Base-by-base conservation (phyloP, 257 asterid genomes). In the Capsicum chinense region DNA sequence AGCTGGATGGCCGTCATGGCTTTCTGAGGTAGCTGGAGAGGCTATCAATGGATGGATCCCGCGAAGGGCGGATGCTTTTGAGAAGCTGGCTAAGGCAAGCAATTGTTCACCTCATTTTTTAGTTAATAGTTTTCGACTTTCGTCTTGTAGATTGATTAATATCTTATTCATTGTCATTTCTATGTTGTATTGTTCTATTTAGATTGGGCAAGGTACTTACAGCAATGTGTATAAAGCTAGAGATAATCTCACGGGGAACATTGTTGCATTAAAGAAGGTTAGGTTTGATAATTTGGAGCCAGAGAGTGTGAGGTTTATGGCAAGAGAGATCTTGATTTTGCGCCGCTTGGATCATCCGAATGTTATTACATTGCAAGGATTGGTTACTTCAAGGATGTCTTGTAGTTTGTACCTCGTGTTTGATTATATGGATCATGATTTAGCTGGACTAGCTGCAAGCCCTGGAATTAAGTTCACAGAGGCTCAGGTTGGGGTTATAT, bases 1-100 rank as follows among this genome's bases (percentile, higher is more conserved):
- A 52, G 98, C 98, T 12, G 98, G 98, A 59, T 94, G 98, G 98
- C 98, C 98, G 4, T 84, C 95, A 3, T 94, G 97, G 98, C 97
- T 94, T 62, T 91, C 95, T 9, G 95, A 92, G 5, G 98, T 93
- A 63, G 98, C 97, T 8, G 98, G 97, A 3, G 97, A 93, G 91
- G 97, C 98, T 1, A 92, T 94, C 87, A 92, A 91, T 59, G 98
- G 98, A 15, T 94, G 93, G 98, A 92, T 88, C 7, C 98, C 98
- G 37, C 94, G 97, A 7, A 91, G 97, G 57, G 98, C 98, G 7
- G 98, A 94, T 89, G 87, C 95, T 26, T 94, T 91, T 74, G 98
- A 93, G 85, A 94, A 94, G 87, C 89, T 94, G 47, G 95, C 92
- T 71, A 94, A 94, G 98, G 98, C 87, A 82, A 89, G 83, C 50